Base-by-base conservation (phyloP, 1,284 basidiomycete genomes). In the Ustilago curta region DNA sequence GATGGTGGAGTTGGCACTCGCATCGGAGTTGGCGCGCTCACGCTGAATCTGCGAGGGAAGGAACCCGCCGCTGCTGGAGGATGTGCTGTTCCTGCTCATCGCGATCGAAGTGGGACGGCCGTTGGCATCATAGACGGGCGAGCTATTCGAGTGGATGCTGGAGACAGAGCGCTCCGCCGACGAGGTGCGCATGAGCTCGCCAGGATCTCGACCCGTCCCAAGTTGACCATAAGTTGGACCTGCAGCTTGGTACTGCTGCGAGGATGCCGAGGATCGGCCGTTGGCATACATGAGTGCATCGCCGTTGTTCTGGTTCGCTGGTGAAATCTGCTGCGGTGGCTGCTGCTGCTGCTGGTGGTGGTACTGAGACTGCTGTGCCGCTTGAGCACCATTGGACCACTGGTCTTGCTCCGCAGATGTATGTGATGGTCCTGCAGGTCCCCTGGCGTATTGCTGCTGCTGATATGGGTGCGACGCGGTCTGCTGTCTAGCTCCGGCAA, bases 331-430 rank as follows among this genome's bases (percentile, higher is more conserved):
- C 51, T 72, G 63, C 59, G 55, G 65, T 55, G 83, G 84, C 31
- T 78, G 75, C 57, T 85, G 85, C 45, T 82, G 84, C 31, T 78
- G 75, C 57, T 85, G 85, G 44, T 82, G 81, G 11, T 82, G 81
- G 14, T 59, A 55, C 27, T 42, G 53, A 5, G 32, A 32, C 52
- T 55, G 63, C 40, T 66, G 52, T 23, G 47, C 9, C 3, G 23
- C 31, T 27, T 53, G 55, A 4, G 16, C 37, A 35, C 45, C 56
- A 19, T 45, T 62, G 18, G 21, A 35, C 29, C 59, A 39, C 21
- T 63, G 60, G 21, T 18, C 25, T 32, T 57, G 56, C 19, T 58
- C 50, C 19, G 66, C 40, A 29, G 59, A 44, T 12, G 31, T 32
- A 43, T 63, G 63, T n/a, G 58, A 58, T 21, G 54, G 44, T 23